phyloP scores from a whole-genome alignment of 2,329 filamentous ascomycete genomes.

The Cladophialophora psammophila region DNA sequence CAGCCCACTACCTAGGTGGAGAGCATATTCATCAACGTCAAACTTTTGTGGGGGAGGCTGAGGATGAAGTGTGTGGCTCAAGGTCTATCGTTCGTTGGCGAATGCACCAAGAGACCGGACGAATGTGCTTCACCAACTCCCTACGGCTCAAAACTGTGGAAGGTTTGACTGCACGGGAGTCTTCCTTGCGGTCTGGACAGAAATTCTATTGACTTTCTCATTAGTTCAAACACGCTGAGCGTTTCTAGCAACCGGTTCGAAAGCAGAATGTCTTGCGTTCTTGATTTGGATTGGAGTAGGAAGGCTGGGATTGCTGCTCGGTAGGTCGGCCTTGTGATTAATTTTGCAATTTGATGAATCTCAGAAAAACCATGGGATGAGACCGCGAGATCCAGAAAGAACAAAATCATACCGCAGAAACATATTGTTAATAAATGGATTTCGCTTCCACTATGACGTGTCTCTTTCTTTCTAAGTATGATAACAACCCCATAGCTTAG shows the following conservation, averaged over 20 bases:
- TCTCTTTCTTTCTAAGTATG: not conserved
- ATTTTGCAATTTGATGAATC: not conserved
- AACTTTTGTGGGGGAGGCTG: not conserved
- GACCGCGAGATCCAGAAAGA: conserved; percentile 1
- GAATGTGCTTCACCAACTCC: not conserved
- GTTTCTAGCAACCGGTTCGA: not conserved
- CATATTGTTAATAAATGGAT: not conserved
- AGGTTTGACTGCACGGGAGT: not conserved
- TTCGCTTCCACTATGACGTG: not conserved
- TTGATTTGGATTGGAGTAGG: not conserved
- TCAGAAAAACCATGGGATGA: conserved; percentile 1
- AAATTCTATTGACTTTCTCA: conserved; percentile 2
- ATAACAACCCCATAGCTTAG: not conserved
- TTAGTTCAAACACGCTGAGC: not conserved
- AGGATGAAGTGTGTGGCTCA: not conserved
- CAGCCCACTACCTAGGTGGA: not conserved
- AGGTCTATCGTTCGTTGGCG: not conserved
- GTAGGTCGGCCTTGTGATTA: conserved; percentile 6
- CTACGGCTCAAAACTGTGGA: not conserved
- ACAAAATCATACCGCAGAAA: not conserved
- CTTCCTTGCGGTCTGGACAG: not conserved
- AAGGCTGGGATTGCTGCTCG: conserved; percentile 1
- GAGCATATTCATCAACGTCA: not conserved
- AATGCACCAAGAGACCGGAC: not conserved
- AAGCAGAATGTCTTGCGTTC: not conserved